Conservation (phyloP, 345 rosid genomes). For the Abelmoschus esculentus region DNA sequence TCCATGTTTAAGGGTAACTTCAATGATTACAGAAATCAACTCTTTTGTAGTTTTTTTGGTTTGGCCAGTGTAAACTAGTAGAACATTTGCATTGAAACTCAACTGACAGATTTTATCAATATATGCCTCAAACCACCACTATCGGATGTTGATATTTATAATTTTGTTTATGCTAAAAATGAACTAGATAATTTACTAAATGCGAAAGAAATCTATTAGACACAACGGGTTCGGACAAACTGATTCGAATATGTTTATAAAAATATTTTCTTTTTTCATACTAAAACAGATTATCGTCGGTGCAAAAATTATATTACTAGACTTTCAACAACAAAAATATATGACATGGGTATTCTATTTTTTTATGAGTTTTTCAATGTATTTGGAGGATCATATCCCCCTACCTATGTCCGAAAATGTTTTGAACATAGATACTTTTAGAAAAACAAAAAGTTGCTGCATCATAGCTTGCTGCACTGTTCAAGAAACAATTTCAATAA, state of each 20-base stretch:
- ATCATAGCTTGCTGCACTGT: constrained; percentile 2
- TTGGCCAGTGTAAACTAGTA: constrained; percentile 11
- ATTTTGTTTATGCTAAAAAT: too few species aligned
- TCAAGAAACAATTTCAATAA: not conserved
- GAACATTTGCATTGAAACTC: constrained; percentile 28
- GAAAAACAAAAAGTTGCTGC: not conserved
- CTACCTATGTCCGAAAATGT: not conserved
- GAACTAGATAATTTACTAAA: too few species aligned
- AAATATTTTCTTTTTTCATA: too few species aligned
- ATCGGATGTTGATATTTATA: too few species aligned
- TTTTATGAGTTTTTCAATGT: not conserved
- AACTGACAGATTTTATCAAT: too few species aligned
- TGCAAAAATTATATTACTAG: too few species aligned
- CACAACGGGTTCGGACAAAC: too few species aligned
- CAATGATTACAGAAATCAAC: not conserved
- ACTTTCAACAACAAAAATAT: too few species aligned
- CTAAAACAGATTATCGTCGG: too few species aligned
- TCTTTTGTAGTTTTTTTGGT: not conserved
- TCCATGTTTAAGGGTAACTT: not conserved
- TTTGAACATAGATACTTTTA: not conserved
- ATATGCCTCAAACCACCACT: too few species aligned
- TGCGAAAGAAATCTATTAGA: too few species aligned
- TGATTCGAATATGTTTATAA: too few species aligned
- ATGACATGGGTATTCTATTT: not conserved
- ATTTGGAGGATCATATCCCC: not conserved